Evolutionary conservation across 2,329 filamentous ascomycete species (phyloP), one percentile per base, ranked within the genome.

Genomic region (Aureobasidium leucospermi): DNA sequence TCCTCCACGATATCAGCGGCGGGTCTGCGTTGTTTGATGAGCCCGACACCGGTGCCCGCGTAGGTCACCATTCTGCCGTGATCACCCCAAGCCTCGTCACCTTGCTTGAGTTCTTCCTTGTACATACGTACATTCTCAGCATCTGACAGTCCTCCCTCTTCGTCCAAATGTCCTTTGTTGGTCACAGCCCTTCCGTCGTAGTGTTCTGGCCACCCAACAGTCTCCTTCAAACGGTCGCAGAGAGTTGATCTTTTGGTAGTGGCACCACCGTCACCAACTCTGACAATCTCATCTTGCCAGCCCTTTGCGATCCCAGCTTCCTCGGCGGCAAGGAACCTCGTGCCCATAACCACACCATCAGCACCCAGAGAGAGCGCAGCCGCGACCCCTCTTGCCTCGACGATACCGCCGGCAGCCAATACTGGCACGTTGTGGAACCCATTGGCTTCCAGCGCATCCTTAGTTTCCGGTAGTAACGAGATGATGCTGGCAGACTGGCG

Each of bases 1-100:
- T 79, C 75, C 38, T 69, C 68, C 8, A 83, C 76, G 65, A 87
- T 83, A 8, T 81, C 75, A 11, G 68, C 74, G 2, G 81, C 83
- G 11, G 72, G 65, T 63, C 75, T 74, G 2, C 81, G 73, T 52
- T 76, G 69, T 43, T 69, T 79, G 2, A 86, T 74, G 62, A 86
- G 69, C 0, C 84, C 84, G 16, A 86, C 79, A 0, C 77, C 83
- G 29, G 79, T 81, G 2, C 84, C 84, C 6, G 81, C 83, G 74
- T 85, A 87, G 13, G 81, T 81, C 6, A 81, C 83, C 73, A 85
- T 74, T 64, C 83, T 76, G 3, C 78, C 81, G 23, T 77, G 67
- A 0, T 64, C 59, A 4, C 52, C 61, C 74, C 79, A 39, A n/a
- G n/a, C 79, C 57, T 79, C 74, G 23, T 68, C 68, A 68, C 81